phyloP scores from a whole-genome alignment of 225 moss, liverwort and hornwort species.

The Climacium dendroides region DNA sequence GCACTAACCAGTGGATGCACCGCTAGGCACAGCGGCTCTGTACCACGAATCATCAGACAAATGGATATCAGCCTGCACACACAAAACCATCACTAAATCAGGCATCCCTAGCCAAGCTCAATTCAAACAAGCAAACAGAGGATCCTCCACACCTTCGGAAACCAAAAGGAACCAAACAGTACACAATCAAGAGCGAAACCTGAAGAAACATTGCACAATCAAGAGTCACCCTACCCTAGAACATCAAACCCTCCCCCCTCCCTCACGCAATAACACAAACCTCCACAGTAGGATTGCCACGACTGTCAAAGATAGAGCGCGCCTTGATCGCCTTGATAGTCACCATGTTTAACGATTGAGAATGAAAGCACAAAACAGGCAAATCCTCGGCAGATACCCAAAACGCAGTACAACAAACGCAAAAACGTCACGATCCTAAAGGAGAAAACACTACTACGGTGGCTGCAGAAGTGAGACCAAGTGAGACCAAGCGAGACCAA shows the following conservation, averaged over 20 bases:
- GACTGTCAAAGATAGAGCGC: slow-evolving; percentile 64
- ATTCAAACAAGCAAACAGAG: not conserved
- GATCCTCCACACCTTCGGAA: not conserved
- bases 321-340: slow-evolving; percentile 55
- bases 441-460: fast-evolving
- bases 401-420: too few species aligned
- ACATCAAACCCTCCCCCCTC: not conserved
- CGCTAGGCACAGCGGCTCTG: slow-evolving; percentile 82
- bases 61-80: slow-evolving; percentile 38
- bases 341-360: not conserved
- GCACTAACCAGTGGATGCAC: slow-evolving; percentile 69
- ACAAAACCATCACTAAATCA: not conserved
- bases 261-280: not conserved
- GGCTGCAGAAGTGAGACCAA: not conserved
- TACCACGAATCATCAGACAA: slow-evolving; percentile 64
- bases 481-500: not conserved
- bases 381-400: not conserved
- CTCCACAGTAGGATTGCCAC: slow-evolving; percentile 89
- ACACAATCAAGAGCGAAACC: not conserved
- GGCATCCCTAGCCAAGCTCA: not conserved
- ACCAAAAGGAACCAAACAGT: not conserved
- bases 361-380: not conserved
- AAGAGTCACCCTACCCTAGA: not conserved
- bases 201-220: not conserved
- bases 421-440: too few species aligned